Evolutionary conservation across 2,329 filamentous ascomycete species (phyloP), one percentile per base, ranked within the genome.

Genomic region (Massarina eburnea): DNA sequence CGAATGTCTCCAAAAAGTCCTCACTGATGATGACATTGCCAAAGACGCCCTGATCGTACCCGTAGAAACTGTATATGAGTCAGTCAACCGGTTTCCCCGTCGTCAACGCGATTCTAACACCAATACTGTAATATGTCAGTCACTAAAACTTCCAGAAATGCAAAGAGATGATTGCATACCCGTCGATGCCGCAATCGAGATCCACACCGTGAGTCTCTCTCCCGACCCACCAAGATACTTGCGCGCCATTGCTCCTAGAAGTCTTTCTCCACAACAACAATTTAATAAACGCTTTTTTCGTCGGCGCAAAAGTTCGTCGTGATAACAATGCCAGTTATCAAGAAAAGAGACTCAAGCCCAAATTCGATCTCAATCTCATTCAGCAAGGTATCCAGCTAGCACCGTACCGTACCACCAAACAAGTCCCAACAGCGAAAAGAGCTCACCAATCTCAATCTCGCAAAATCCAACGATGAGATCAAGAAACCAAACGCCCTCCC

Each of bases 211-310:
- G n/a, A 80, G 66, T 21, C 67, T 61, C 48, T 76, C 71, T 24
- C 77, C 77, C 33, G 75, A 77, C 26, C 76, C 76, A 49, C 76
- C 77, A 39, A 79, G 71, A 48, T 78, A 80, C 54, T 72, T 74
- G 35, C 72, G 71, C 22, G 70, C 70, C 73, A 80, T 73, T 34
- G 21, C 37, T 39, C 18, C 24, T 39, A 19, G 12, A 15, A 7
- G 15, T 3, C 8, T 37, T 12, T 10, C n/a, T n/a, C n/a, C n/a
- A n/a, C n/a, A n/a, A n/a, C n/a, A n/a, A n/a, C n/a, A n/a, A n/a
- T n/a, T n/a, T n/a, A n/a, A n/a, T n/a, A n/a, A n/a, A n/a, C 21
- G 10, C 3, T 37, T 8, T 19, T 12, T 21, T 20, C 12, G n/a
- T 12, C 14, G 12, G 34, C n/a, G 8, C 18, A 10, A 37, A 12